phyloP scores from a whole-genome alignment of 345 rosid species.

The Isatis tinctoria region DNA sequence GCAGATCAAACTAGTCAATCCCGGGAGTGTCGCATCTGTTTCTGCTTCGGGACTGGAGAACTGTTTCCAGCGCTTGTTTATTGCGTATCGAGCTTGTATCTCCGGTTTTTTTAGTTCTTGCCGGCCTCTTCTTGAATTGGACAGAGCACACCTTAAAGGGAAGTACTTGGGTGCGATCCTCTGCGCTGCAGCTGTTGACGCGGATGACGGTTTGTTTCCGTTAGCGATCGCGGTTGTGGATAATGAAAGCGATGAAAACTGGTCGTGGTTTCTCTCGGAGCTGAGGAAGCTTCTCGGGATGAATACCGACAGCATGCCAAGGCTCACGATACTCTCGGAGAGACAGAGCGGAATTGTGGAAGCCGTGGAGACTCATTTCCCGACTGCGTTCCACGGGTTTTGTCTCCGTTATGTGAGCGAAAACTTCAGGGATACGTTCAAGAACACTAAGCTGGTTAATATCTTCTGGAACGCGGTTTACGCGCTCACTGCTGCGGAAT shows the following conservation, averaged over 20 bases:
- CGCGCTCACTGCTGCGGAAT: constrained; percentile 82
- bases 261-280: constrained; percentile 99
- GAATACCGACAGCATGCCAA: constrained; percentile 90
- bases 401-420: constrained; percentile 88
- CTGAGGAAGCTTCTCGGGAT: constrained; percentile 92
- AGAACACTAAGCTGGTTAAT: constrained; percentile 83
- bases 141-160: constrained; percentile 87
- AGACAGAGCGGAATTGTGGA: constrained; percentile 79
- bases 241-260: constrained; percentile 76
- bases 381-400: constrained; percentile 89
- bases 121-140: constrained; percentile 93
- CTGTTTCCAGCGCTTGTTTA: constrained; percentile 91
- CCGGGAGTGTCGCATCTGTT: constrained; percentile 91
- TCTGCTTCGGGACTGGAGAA: constrained; percentile 79
- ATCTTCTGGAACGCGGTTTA: constrained; percentile 97
- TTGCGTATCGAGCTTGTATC: constrained; percentile 84
- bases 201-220: constrained; percentile 81
- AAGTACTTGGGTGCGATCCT: constrained; percentile 83
- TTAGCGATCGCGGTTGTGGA: constrained; percentile 90
- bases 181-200: constrained; percentile 95
- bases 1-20: constrained; percentile 73
- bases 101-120: constrained; percentile 89
- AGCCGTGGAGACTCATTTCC: constrained; percentile 97
- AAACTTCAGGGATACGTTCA: constrained; percentile 89
- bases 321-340: constrained; percentile 95